Base-by-base conservation (phyloP, 192 early-diverging fungal genomes). In the Coemansia sp. region DNA sequence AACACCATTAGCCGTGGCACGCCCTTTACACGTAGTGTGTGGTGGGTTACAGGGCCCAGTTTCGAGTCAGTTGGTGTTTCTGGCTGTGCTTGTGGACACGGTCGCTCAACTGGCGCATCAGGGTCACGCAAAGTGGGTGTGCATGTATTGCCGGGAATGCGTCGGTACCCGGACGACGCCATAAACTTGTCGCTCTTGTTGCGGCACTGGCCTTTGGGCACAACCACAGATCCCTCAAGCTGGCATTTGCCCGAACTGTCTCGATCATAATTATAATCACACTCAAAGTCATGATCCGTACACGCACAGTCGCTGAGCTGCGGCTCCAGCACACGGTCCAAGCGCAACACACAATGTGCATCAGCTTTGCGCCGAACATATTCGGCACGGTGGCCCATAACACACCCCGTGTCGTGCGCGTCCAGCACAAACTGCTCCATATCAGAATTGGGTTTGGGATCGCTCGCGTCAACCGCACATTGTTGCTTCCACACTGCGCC, bases 281-380 rank as follows among this genome's bases (percentile, higher is more conserved):
- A 98, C 77, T 97, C 97, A 74, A 87, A 98, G 76, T 98, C 97
- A 50, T 85, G 82, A 21, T 71, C 80, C 0, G 89, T 85, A 79
- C 97, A 98, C 8, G 71, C 64, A 69, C 97, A 98, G 48, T 78
- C 69, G 17, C 77, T 75, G 22, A 85, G 68, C 6, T 82, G 84
- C 23, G 88, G 83, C 22, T 61, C 56, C 16, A 87, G 76, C 35
- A 90, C 82, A 22, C 85, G 77, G 66, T 84, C 88, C 31, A 86
- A 83, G 0, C 85, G 87, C 38, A 96, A 81, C 53, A 85, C 87
- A 75, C 97, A 98, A 17, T 89, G 77, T 2, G 90, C 89, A 49
- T 86, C 75, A 19, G 83, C 74, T 61, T 94, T 94, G 29, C 91
- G 83, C 31, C 95, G 88, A 57, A 87, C 87, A 49, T 91, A 93